Base-by-base conservation (phyloP, 169 alveolate species). In the Cryptosporidium bovis region DNA sequence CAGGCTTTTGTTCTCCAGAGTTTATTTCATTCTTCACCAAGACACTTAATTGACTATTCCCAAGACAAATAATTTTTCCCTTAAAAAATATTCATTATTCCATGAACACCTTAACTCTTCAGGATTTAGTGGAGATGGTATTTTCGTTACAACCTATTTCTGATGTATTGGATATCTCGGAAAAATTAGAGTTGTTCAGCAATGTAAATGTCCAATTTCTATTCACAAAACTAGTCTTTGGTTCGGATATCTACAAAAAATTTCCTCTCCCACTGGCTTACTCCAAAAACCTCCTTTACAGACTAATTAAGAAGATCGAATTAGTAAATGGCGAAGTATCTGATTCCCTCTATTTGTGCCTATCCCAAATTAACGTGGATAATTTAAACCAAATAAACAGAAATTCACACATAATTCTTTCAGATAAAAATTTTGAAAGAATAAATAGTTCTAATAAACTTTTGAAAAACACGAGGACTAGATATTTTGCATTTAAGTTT, bases 1-100 rank as follows among this genome's bases (percentile, higher is more conserved):
- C 95, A 95, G 82, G 97, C 97, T 90, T 91, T 84, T 34, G 93
- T 91, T 51, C 33, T 91, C 55, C 91, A 91, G 65, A 90, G 92
- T 65, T 65, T 91, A 48, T 91, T 91, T 68, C 94, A 91, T 84
- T 82, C 85, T 13, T 90, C 94, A 24, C 94, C 94, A 6, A 91
- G 91, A 77, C 94, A 91, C 48, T 68, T 91, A 44, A 60, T 77
- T 34, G 87, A 77, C 48, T 77, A 77, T 60, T 60, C 77, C 20
- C 13, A 18, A 16, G 8, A 8, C 46, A 77, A 27, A 6, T 8
- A 13, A 16, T 27, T 40, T n/a, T 44, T 6, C 48, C 71, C 62
- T 64, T 13, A 69, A 69, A 69, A 29, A 27, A 69, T 51, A 69
- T 2, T 20, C 5, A 62, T 62, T 40, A 7, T 62, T 4, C 20